These are phyloP conservation scores for Beta corolliflora DNA, from an alignment of 179 eudicot species.

Conservation along the genomic window DNA sequence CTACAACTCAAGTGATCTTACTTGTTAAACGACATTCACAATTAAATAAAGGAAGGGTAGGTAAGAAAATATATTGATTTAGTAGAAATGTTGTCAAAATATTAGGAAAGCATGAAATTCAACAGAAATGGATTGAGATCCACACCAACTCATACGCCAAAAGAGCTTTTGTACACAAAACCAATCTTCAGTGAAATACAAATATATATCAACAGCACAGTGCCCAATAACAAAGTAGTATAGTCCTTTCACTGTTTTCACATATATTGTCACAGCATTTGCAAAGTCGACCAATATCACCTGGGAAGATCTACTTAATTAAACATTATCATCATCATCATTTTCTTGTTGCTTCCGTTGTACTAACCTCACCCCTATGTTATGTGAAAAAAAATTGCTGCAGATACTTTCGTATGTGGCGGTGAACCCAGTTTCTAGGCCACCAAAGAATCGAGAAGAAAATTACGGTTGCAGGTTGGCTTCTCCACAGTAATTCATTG, in stretches of 20 bases:
- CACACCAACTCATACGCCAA: neutral
- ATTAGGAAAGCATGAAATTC: neutral
- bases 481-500: conserved; percentile 20
- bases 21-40: too few species aligned
- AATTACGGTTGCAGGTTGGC: conserved; percentile 3
- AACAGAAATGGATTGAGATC: neutral
- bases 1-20: too few species aligned
- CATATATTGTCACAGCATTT: neutral
- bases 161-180: conserved; percentile 6
- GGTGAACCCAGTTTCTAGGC: conserved; percentile 22
- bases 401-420: conserved; percentile 11
- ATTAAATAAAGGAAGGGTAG: too few species aligned
- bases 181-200: neutral
- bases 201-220: neutral
- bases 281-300: neutral
- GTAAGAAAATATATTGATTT: too few species aligned
- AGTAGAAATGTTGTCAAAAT: too few species aligned
- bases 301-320: neutral
- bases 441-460: conserved; percentile 30
- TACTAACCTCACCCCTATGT: neutral
- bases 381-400: conserved; percentile 24
- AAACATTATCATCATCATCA: conserved; percentile 14
- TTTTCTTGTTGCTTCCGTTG: neutral
- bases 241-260: neutral
- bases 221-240: neutral